A percentile compares a stretch with the other conserved stretches of the same genome.
phyloP scores from a whole-genome alignment of 2,329 filamentous ascomycete species.

The Xylariaceae sp. region DNA sequence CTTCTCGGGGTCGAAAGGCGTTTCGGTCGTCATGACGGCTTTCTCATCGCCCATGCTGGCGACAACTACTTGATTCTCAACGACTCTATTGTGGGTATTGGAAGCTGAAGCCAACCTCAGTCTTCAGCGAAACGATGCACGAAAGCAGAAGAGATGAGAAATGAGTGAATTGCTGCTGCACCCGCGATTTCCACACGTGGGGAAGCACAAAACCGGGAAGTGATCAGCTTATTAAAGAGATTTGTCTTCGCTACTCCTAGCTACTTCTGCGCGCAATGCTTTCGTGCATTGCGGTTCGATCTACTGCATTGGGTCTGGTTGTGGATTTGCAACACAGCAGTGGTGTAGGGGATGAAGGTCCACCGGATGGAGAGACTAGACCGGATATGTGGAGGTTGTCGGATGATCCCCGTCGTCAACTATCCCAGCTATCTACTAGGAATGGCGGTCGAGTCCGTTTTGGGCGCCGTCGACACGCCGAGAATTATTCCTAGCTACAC shows the following conservation, averaged over 20 bases:
- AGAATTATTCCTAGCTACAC: not conserved
- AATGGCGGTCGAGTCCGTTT: conserved; percentile 8
- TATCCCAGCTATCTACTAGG: not conserved
- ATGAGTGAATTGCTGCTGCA: conserved; percentile 4
- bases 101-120: not conserved
- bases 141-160: not conserved
- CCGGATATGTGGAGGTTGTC: conserved; percentile 5
- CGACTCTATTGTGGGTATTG: not conserved
- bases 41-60: conserved; percentile 10
- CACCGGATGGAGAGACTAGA: conserved; percentile 3
- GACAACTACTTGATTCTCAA: not conserved
- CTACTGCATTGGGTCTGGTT: conserved; percentile 1
- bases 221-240: conserved; percentile 23
- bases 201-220: not conserved
- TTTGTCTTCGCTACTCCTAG: conserved; percentile 3
- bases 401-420: conserved; percentile 17
- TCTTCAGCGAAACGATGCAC: conserved; percentile 1
- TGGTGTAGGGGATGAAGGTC: conserved; percentile 17
- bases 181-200: conserved; percentile 12
- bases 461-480: conserved; percentile 3
- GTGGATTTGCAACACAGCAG: conserved; percentile 2
- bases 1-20: conserved; percentile 13
- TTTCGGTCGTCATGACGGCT: conserved; percentile 12
- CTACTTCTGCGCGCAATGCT: conserved; percentile 18
- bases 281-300: conserved; percentile 15